A percentile compares a stretch with the other conserved stretches of the same genome.
These are phyloP conservation scores for Phaseolus coccineus DNA, from an alignment of 331 rosid species.

Conservation along the genomic window DNA sequence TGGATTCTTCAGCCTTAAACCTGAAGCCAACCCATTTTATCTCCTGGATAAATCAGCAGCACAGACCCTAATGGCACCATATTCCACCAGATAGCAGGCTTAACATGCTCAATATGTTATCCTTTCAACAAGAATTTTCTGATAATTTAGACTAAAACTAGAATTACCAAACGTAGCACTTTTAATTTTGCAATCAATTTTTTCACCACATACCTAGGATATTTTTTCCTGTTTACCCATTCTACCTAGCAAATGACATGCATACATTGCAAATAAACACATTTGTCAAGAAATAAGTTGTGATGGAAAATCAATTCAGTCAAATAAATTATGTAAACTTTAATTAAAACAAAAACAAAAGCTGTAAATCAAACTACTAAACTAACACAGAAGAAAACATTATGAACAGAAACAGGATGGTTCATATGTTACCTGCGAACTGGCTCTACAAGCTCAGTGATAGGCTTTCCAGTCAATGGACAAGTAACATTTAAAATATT, in stretches of 20 bases:
- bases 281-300: conserved; percentile 18
- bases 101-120: conserved; percentile 10
- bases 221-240: conserved; percentile 19
- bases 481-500: conserved; percentile 70
- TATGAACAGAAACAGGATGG: conserved; percentile 29
- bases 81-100: conserved; percentile 30
- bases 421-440: conserved; percentile 75
- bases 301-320: conserved; percentile 18
- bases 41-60: conserved; percentile 17
- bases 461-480: conserved; percentile 86
- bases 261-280: conserved; percentile 26
- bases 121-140: conserved; percentile 9
- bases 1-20: conserved; percentile 8
- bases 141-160: background rate
- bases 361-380: conserved; percentile 1
- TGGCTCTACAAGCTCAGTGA: conserved; percentile 74
- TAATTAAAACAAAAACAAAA: background rate
- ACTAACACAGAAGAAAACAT: conserved; percentile 3
- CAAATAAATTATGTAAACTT: conserved; percentile 19
- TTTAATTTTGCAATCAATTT: conserved; percentile 16
- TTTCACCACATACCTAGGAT: background rate
- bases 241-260: conserved; percentile 20
- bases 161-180: background rate
- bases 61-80: conserved; percentile 1
- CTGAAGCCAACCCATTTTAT: conserved; percentile 1